Percentiles rank a stretch among this genome's conserved stretches.
These are phyloP conservation scores for Tothia fuscella DNA, from an alignment of 2,329 filamentous ascomycete genomes.

Conservation along the genomic window DNA sequence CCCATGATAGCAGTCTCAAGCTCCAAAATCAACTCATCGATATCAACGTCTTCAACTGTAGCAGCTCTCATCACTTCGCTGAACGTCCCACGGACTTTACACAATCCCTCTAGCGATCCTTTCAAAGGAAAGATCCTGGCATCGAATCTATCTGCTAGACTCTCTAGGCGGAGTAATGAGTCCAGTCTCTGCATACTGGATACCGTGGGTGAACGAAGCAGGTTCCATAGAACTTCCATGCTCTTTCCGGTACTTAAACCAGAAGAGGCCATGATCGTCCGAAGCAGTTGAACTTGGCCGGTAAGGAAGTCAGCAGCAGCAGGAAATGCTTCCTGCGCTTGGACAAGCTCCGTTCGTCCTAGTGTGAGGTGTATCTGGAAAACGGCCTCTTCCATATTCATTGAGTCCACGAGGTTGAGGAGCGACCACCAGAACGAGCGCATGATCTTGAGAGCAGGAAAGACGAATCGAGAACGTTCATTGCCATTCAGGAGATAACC, in stretches of 20 bases:
- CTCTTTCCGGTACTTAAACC: slow-evolving; percentile 61
- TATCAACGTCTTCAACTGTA: not conserved
- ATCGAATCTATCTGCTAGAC: slow-evolving; percentile 35
- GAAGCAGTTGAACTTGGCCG: slow-evolving; percentile 15
- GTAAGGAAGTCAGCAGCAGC: slow-evolving; percentile 4
- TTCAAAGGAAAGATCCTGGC: slow-evolving; percentile 7
- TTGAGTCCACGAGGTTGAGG: slow-evolving; percentile 28
- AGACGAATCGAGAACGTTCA: not conserved
- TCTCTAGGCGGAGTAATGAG: slow-evolving; percentile 30
- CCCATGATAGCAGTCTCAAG: not conserved
- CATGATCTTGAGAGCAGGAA: slow-evolving; percentile 8
- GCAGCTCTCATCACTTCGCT: not conserved
- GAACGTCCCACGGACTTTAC: slow-evolving; percentile 1
- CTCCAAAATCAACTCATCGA: slow-evolving; percentile 3
- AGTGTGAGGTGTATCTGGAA: slow-evolving; percentile 38
- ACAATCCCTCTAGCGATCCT: slow-evolving; percentile 1
- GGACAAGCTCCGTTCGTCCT: slow-evolving; percentile 21
- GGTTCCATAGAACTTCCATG: slow-evolving; percentile 70
- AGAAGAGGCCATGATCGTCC: slow-evolving; percentile 54
- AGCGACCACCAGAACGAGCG: slow-evolving; percentile 37
- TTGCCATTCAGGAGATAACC: slow-evolving; percentile 2
- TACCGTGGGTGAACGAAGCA: slow-evolving; percentile 51
- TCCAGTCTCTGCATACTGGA: slow-evolving; percentile 25
- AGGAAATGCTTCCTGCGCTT: slow-evolving; percentile 18
- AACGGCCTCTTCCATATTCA: slow-evolving; percentile 38